Percentiles rank a stretch among this genome's conserved stretches.
Conservation (phyloP, 768 basidiomycete species). For the Termitomyces heimii region DNA sequence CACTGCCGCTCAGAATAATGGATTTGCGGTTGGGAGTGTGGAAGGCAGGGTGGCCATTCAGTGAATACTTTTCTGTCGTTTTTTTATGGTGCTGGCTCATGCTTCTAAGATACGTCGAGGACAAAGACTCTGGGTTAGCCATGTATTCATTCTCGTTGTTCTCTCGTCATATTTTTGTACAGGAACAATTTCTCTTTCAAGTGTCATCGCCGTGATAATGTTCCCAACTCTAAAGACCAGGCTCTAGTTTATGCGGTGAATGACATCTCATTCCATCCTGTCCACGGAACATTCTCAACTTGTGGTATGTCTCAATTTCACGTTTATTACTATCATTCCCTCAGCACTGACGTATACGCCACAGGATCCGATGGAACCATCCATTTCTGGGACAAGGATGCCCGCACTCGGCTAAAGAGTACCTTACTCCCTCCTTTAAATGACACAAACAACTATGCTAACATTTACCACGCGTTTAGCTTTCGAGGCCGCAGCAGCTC, state of each 20-base stretch:
- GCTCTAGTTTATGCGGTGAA: constrained; percentile 79
- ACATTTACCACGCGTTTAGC: constrained; percentile 29
- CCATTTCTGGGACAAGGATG: constrained; percentile 94
- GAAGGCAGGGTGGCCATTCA: constrained; percentile 95
- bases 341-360: background rate
- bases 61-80: constrained; percentile 41
- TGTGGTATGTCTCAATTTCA: constrained; percentile 39
- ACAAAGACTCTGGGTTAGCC: constrained; percentile 66
- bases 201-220: constrained; percentile 61
- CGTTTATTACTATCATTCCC: constrained; percentile 9
- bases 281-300: constrained; percentile 81
- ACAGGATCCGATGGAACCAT: constrained; percentile 79
- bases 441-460: background rate
- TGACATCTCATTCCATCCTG: constrained; percentile 80
- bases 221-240: constrained; percentile 54
- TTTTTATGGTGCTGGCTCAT: background rate
- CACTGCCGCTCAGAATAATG: constrained; percentile 56
- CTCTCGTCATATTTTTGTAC: background rate
- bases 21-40: constrained; percentile 81
- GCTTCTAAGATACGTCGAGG: constrained; percentile 69
- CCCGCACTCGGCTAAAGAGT: constrained; percentile 90
- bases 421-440: constrained; percentile 13
- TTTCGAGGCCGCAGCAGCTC: constrained; percentile 69
- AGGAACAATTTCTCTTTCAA: constrained; percentile 89
- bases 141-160: background rate